Percentiles rank a stretch among this genome's conserved stretches.
These are phyloP conservation scores for Spergularia marina DNA, from an alignment of 148 eudicot genomes.

Conservation along the genomic window DNA sequence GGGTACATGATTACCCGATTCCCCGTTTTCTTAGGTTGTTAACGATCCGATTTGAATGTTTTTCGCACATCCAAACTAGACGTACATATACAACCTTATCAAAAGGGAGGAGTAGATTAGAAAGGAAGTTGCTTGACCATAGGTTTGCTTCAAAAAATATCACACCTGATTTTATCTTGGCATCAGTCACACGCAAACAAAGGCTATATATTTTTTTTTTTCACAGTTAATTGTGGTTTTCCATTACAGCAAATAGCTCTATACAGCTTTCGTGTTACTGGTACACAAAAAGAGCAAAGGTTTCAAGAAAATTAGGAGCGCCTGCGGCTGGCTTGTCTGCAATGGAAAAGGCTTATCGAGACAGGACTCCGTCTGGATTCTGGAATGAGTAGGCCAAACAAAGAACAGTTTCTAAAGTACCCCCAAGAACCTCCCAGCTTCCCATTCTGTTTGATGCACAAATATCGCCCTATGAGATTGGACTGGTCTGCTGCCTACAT, in stretches of 20 bases:
- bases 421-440: slow-evolving; percentile 7
- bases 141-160: neutral
- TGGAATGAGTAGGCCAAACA: slow-evolving; percentile 7
- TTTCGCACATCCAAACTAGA: too few relatives aligned
- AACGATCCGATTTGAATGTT: too few relatives aligned
- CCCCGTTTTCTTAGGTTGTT: too few relatives aligned
- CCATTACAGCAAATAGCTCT: slow-evolving; percentile 39
- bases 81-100: too few relatives aligned
- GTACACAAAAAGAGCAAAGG: slow-evolving; percentile 29
- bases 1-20: too few relatives aligned
- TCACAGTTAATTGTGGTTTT: slow-evolving; percentile 39
- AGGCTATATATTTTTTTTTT: slow-evolving; percentile 28
- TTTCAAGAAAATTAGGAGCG: slow-evolving; percentile 29
- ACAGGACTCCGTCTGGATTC: slow-evolving; percentile 3
- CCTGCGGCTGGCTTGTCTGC: slow-evolving; percentile 17
- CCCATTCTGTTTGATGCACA: slow-evolving; percentile 18
- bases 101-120: neutral
- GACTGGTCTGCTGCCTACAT: slow-evolving; percentile 40
- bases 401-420: neutral
- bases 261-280: slow-evolving; percentile 36
- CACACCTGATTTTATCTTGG: neutral
- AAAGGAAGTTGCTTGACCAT: neutral
- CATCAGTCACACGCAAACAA: slow-evolving; percentile 27
- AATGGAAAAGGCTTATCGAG: slow-evolving; percentile 13
- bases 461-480: slow-evolving; percentile 16